Conservation (phyloP, 768 basidiomycete genomes). For the Tremella mesenterica region DNA sequence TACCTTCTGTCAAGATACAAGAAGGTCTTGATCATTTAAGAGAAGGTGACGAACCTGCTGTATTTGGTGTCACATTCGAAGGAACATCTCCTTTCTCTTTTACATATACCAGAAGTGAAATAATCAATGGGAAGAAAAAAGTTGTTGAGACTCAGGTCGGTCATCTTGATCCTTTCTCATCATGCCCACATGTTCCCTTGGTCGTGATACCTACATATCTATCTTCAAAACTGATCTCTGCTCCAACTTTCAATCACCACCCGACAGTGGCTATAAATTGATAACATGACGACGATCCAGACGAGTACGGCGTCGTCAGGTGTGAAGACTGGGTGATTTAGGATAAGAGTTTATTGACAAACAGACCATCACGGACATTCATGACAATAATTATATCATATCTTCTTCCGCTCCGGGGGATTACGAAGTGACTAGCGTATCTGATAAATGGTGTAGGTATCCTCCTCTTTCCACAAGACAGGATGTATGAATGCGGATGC, state of each 20-base stretch:
- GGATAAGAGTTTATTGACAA: not conserved
- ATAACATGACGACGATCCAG: no score
- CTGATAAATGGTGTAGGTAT: constrained; percentile 82
- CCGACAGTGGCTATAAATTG: no score
- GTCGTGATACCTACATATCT: no score
- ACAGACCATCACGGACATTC: constrained; percentile 43
- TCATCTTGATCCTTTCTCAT: no score
- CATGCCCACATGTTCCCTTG: no score
- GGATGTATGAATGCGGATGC: not conserved
- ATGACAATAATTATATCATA: constrained; percentile 71
- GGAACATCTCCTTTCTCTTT: constrained; percentile 96
- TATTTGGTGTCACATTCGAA: constrained; percentile 78
- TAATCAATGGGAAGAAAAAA: constrained; percentile 15
- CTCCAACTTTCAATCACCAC: no score
- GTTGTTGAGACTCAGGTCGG: constrained; percentile 44
- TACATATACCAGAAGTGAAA: constrained; percentile 38
- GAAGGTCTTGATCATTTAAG: constrained; percentile 85
- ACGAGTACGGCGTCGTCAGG: no score
- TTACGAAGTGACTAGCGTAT: constrained; percentile 66
- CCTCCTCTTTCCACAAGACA: constrained; percentile 51
- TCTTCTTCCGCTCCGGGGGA: constrained; percentile 83
- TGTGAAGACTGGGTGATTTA: no score
- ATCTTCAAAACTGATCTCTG: no score
- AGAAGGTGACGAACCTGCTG: constrained; percentile 80
- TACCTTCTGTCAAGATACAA: constrained; percentile 82